Evolutionary conservation across 306 rosid genomes (phyloP).

Genomic region (Arachis hypogaea): DNA sequence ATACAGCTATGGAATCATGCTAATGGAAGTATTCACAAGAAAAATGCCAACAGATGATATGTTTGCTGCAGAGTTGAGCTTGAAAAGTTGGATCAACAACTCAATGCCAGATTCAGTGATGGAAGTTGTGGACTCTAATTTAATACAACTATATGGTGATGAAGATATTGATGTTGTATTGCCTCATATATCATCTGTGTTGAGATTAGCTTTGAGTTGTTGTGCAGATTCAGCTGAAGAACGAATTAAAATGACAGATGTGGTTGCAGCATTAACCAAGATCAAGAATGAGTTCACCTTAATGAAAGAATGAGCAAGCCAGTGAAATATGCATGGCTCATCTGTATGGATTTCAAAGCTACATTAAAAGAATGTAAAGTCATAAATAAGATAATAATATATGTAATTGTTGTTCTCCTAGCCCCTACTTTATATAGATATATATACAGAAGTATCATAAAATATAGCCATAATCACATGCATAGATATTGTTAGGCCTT

Average conservation of each 20-base stretch:
- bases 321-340: neutral
- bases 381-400: no score
- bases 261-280: slow-evolving; percentile 6
- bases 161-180: slow-evolving; percentile 11
- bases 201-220: slow-evolving; percentile 22
- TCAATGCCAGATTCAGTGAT: slow-evolving; percentile 24
- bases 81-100: slow-evolving; percentile 27
- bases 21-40: slow-evolving; percentile 36
- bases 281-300: neutral
- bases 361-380: no score
- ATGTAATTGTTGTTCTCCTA: no score
- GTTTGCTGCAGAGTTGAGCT: slow-evolving; percentile 19
- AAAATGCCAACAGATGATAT: slow-evolving; percentile 36
- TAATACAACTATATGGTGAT: slow-evolving; percentile 23
- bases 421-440: no score
- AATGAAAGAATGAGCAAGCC: neutral
- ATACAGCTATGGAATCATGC: slow-evolving; percentile 35
- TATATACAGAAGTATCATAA: no score
- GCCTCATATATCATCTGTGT: slow-evolving; percentile 26
- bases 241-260: slow-evolving; percentile 20
- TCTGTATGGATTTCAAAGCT: no score
- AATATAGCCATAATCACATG: no score
- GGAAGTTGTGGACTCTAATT: slow-evolving; percentile 30
- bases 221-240: slow-evolving; percentile 26
- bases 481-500: no score